Base-by-base conservation (phyloP, 371 early-diverging fungal species). In the Mucor sp. region DNA sequence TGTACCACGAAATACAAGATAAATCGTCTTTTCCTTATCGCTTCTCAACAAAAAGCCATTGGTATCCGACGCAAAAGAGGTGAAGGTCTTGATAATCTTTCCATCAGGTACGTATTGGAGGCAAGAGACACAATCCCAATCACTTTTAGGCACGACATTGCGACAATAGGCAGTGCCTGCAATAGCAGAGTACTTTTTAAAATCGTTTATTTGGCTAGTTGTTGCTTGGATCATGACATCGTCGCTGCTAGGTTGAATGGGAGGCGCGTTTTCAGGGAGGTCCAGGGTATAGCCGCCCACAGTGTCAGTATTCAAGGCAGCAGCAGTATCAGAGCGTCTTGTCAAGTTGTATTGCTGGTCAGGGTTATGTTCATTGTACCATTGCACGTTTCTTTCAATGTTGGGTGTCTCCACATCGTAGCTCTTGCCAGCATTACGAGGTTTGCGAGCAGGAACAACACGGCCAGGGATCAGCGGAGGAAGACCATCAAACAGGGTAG, bases 1-100 rank as follows among this genome's bases (percentile, higher is more conserved):
- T 19, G 71, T 70, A 43, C 76, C 76, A 60, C 76, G 62, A 58
- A 73, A 76, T 1, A 58, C 65, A 60, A 76, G 41, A 25, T 76
- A 60, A 8, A 76, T 70, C 0, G 30, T 30, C 19, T 74, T 62
- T 17, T 65, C 57, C 3, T 21, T 27, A 23, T 68, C 69, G 25
- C 68, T 70, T 25, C 66, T 57, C 39, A 70, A 30, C 4, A 76
- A 53, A 62, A 58, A 76, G 12, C 77, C 77, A 41, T 59, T 66
- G 39, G 62, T 71, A 21, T 65, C 71, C 44, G 66, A 62, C 0
- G 43, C n/a, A 12, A 35, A n/a, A 1, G 74, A 50, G 3, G 19
- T 64, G 21, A 76, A 76, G 1, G 71, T 58, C 12, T 33, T 37
- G 14, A 75, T 62, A 23, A 75, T 39, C 11, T 65, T 67, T 27